These are phyloP conservation scores for Cladobotryum mycophilum DNA, from an alignment of 2,329 filamentous ascomycete species.

Conservation along the genomic window DNA sequence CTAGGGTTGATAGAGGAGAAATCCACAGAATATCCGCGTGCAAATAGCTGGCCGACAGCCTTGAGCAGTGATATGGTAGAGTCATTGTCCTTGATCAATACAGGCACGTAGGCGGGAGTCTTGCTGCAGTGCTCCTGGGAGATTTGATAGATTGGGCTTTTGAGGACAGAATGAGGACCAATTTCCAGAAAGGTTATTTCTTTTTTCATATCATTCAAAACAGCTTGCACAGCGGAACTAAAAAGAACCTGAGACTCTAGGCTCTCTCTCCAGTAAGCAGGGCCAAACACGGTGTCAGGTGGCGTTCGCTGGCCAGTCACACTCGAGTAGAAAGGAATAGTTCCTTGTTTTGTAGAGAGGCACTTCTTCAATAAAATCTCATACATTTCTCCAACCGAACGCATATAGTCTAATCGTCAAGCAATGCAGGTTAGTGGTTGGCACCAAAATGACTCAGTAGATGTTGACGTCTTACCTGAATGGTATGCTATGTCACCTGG, in stretches of 20 bases:
- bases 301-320: constrained; percentile 23
- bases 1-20: constrained; percentile 3
- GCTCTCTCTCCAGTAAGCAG: constrained; percentile 25
- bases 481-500: no score
- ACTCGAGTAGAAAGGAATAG: constrained; percentile 19
- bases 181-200: constrained; percentile 15
- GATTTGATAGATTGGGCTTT: constrained; percentile 13
- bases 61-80: constrained; percentile 10
- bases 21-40: constrained; percentile 16
- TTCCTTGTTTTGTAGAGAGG: neutral
- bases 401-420: no score
- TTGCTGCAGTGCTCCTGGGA: neutral
- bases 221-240: constrained; percentile 12
- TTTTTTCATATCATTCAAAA: neutral
- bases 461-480: no score
- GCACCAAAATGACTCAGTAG: no score
- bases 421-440: no score
- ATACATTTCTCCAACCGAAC: no score
- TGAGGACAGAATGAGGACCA: constrained; percentile 16
- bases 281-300: constrained; percentile 4
- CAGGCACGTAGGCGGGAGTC: constrained; percentile 14
- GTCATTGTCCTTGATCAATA: constrained; percentile 11
- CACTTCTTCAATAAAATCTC: neutral
- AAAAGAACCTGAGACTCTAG: constrained; percentile 25
- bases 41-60: constrained; percentile 10